Conservation (phyloP, 2,329 filamentous ascomycete genomes). For the Xylariaceae sp. region DNA sequence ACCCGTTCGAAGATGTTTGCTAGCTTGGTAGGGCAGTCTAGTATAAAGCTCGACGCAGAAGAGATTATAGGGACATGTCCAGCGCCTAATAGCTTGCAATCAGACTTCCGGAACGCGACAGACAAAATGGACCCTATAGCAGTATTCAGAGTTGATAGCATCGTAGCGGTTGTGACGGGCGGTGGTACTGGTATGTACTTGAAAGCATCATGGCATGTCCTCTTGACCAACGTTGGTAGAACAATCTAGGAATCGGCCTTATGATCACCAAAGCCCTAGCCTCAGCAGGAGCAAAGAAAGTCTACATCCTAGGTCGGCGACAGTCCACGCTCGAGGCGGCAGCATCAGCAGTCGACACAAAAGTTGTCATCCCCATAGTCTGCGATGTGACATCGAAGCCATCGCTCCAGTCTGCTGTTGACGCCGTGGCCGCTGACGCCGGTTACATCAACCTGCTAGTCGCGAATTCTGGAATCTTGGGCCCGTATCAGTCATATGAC, state of each 20-base stretch:
- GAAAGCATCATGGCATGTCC: background rate
- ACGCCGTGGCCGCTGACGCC: slow-evolving; percentile 49
- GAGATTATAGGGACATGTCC: too few relatives aligned
- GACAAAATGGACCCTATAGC: slow-evolving; percentile 10
- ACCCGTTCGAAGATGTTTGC: too few relatives aligned
- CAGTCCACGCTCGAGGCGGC: slow-evolving; percentile 24
- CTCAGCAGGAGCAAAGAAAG: slow-evolving; percentile 44
- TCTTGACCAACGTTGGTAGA: background rate
- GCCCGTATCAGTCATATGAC: slow-evolving; percentile 42
- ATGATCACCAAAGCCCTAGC: slow-evolving; percentile 27
- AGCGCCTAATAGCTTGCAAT: background rate
- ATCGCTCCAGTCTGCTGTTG: slow-evolving; percentile 56
- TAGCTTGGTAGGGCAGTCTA: too few relatives aligned
- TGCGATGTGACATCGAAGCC: slow-evolving; percentile 43
- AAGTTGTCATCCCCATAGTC: slow-evolving; percentile 32
- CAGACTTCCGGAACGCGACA: background rate
- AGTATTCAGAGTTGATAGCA: slow-evolving; percentile 18
- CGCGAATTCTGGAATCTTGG: slow-evolving; percentile 13
- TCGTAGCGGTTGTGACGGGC: slow-evolving; percentile 18
- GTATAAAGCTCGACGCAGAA: too few relatives aligned
- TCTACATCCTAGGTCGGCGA: slow-evolving; percentile 50
- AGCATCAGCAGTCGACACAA: background rate
- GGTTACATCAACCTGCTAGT: slow-evolving; percentile 37
- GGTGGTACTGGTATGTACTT: slow-evolving; percentile 13
- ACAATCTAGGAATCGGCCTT: slow-evolving; percentile 11